Evolutionary conservation across 225 moss, liverwort and hornwort species (phyloP).

Genomic region (Sphagnum tenellum): DNA sequence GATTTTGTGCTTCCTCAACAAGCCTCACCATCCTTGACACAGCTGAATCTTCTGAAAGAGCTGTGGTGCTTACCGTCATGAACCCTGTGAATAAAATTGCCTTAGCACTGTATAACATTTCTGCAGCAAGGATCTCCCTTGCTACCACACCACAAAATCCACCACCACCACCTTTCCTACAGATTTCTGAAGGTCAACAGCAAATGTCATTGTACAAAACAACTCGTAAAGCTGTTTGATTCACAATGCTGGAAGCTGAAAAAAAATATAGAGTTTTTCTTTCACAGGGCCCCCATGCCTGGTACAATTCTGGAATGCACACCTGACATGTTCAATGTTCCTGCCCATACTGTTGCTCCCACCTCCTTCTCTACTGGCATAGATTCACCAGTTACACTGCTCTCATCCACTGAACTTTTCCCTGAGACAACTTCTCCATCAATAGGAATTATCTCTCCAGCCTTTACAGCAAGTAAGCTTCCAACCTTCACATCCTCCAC

Average conservation of each 20-base stretch:
- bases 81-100: constrained; percentile 36
- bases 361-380: constrained; percentile 71
- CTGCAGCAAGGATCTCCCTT: too few species aligned
- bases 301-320: constrained; percentile 1
- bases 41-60: constrained; percentile 78
- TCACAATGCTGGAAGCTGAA: too few species aligned
- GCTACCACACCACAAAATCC: too few species aligned
- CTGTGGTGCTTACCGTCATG: constrained; percentile 68
- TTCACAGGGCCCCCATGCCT: too few species aligned
- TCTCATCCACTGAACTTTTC: constrained; percentile 87
- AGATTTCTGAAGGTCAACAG: too few species aligned
- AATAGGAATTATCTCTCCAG: constrained; percentile 83
- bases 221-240: too few species aligned
- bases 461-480: constrained; percentile 76
- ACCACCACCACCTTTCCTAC: too few species aligned
- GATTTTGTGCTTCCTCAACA: constrained; percentile 82
- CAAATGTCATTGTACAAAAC: too few species aligned
- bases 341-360: constrained; percentile 74
- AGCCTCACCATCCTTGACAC: constrained; percentile 92
- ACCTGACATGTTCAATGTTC: constrained; percentile 91
- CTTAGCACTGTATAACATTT: too few species aligned
- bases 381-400: constrained; percentile 92
- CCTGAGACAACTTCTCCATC: constrained; percentile 89
- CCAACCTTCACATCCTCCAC: constrained; percentile 81
- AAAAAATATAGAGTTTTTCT: too few species aligned